Evolutionary conservation across 345 rosid species (phyloP).

Genomic region (Isatis tinctoria): DNA sequence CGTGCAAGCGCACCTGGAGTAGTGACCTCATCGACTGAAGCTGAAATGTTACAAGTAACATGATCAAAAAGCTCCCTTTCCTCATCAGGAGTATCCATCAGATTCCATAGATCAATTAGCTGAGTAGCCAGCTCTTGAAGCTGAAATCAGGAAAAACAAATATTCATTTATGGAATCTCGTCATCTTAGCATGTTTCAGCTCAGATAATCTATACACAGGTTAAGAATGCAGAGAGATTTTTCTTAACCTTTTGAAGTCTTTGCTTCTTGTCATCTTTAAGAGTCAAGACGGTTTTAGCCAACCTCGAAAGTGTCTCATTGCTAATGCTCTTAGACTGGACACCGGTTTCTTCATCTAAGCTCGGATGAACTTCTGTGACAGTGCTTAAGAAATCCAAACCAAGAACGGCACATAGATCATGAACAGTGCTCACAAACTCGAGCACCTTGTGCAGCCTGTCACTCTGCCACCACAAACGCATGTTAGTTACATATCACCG

Average conservation of each 20-base stretch:
- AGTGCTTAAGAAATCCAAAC: slow-evolving; percentile 82
- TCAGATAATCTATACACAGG: not conserved
- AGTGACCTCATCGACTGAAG: slow-evolving; percentile 88
- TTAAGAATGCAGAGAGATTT: not conserved
- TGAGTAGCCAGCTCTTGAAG: slow-evolving; percentile 93
- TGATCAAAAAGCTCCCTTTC: slow-evolving; percentile 80
- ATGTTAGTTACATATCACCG: not conserved
- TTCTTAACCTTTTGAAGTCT: slow-evolving; percentile 75
- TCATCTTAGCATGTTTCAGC: not conserved
- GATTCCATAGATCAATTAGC: slow-evolving; percentile 89
- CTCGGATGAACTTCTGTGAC: slow-evolving; percentile 96
- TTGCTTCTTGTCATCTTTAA: slow-evolving; percentile 89
- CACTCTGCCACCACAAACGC: slow-evolving; percentile 53
- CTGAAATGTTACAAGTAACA: slow-evolving; percentile 79
- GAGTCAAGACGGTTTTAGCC: slow-evolving; percentile 74
- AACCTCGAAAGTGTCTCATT: slow-evolving; percentile 82
- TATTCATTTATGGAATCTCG: not conserved
- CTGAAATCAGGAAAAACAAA: slow-evolving; percentile 35
- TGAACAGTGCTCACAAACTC: slow-evolving; percentile 93
- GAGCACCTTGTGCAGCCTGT: slow-evolving; percentile 83
- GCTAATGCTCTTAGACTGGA: slow-evolving; percentile 91
- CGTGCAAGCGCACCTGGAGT: slow-evolving; percentile 82
- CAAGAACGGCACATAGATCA: slow-evolving; percentile 90
- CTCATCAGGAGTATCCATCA: slow-evolving; percentile 94
- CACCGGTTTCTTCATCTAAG: slow-evolving; percentile 69